These are phyloP conservation scores for Protomyces inundatus DNA, from an alignment of 1,139 yeast genomes.

Conservation along the genomic window DNA sequence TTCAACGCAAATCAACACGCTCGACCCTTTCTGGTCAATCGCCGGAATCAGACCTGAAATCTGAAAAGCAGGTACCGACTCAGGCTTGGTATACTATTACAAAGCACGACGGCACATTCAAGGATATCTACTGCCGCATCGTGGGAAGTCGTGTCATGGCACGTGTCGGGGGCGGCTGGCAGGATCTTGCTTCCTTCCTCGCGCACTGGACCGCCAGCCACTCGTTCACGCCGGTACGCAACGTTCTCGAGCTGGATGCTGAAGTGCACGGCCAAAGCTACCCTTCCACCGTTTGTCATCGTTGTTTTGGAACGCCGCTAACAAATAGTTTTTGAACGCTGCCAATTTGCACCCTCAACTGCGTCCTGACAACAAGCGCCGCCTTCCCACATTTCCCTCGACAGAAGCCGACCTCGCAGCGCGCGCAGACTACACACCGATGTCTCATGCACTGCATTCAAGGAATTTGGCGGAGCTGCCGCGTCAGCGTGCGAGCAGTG, in stretches of 20 bases:
- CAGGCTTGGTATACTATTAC: background rate
- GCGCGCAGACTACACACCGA: no score
- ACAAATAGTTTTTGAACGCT: no score
- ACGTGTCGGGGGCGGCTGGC: background rate
- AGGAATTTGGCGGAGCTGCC: background rate
- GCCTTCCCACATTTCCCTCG: no score
- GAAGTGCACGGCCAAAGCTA: no score
- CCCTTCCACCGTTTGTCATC: no score
- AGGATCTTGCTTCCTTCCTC: background rate
- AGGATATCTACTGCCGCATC: background rate
- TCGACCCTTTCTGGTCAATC: background rate
- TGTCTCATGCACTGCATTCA: no score
- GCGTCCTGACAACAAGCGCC: no score
- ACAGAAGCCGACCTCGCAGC: no score
- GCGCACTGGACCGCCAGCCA: background rate
- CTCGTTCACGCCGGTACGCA: background rate
- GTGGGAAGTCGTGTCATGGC: background rate
- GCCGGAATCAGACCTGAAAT: background rate
- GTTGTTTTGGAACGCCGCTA: no score
- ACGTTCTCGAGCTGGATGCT: background rate
- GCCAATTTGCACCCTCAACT: no score
- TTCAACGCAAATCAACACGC: background rate
- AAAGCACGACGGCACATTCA: background rate
- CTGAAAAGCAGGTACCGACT: background rate
- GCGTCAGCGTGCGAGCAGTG: background rate